Conservation (phyloP, 129 eudicot species). For the Lonicera japonica region DNA sequence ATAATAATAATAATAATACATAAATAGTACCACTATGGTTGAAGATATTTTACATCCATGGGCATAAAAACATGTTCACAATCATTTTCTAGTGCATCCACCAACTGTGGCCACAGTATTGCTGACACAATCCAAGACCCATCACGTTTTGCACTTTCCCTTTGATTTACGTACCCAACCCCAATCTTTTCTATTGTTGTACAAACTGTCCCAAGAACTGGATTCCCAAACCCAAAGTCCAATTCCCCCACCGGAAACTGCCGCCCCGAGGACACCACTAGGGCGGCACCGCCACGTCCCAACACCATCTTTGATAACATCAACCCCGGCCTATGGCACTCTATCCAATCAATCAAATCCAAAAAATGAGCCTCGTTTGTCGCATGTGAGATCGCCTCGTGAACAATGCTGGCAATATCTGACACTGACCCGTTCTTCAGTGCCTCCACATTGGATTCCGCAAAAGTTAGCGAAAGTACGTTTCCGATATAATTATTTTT, state of each 20-base stretch:
- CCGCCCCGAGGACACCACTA: conserved; percentile 25
- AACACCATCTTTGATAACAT: conserved; percentile 22
- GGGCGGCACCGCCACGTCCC: conserved; percentile 19
- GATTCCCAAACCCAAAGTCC: conserved; percentile 27
- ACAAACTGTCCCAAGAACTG: conserved; percentile 23
- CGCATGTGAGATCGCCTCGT: conserved; percentile 13
- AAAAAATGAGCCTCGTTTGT: conserved; percentile 19
- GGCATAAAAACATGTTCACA: conserved; percentile 17
- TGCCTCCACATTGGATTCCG: neutral
- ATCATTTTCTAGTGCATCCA: conserved; percentile 20
- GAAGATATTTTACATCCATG: conserved; percentile 9
- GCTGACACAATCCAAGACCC: conserved; percentile 27
- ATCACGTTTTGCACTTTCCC: conserved; percentile 15
- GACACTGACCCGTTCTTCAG: conserved; percentile 3
- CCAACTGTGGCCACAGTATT: conserved; percentile 24
- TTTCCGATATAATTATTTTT: conserved; percentile 21
- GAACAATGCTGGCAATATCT: conserved; percentile 10
- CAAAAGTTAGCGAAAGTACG: conserved; percentile 16
- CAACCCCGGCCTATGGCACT: conserved; percentile 23
- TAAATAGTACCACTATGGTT: conserved; percentile 3
- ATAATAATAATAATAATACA: neutral
- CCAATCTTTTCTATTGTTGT: conserved; percentile 25
- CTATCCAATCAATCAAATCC: conserved; percentile 25
- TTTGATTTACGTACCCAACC: conserved; percentile 26
- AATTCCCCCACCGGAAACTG: conserved; percentile 23